A percentile compares a stretch with the other conserved stretches of the same genome.
Evolutionary conservation across 345 rosid genomes (phyloP).

Genomic region (Gossypium raimondii): DNA sequence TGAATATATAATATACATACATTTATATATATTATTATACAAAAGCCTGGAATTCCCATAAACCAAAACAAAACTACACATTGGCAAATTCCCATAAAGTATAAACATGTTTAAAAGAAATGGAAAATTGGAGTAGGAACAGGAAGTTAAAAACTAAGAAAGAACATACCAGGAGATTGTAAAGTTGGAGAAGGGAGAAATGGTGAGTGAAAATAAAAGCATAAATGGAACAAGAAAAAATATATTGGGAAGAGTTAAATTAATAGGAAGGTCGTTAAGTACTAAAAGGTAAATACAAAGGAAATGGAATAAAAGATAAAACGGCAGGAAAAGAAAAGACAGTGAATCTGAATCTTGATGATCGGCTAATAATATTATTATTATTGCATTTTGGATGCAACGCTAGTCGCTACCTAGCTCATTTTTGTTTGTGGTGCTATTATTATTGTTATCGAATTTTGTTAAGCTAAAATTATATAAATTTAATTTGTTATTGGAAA

Average conservation of each 20-base stretch:
- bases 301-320: not conserved
- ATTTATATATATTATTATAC: not conserved
- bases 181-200: not conserved
- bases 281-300: not conserved
- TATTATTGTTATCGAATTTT: no score
- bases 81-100: not conserved
- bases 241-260: not conserved
- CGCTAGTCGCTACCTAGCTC: no score
- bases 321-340: not conserved
- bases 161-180: conserved; percentile 16
- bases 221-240: not conserved
- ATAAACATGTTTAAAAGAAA: not conserved
- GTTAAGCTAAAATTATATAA: no score
- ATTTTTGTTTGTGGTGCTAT: no score
- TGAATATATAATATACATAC: not conserved
- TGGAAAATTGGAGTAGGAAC: not conserved
- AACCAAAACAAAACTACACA: not conserved
- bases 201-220: not conserved
- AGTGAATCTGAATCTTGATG: not conserved
- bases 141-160: not conserved
- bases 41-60: not conserved
- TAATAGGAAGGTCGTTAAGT: not conserved
- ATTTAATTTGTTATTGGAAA: no score
- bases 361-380: not conserved
- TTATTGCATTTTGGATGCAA: no score